Conservation (phyloP, 768 basidiomycete genomes). For the Amanita rimosa region DNA sequence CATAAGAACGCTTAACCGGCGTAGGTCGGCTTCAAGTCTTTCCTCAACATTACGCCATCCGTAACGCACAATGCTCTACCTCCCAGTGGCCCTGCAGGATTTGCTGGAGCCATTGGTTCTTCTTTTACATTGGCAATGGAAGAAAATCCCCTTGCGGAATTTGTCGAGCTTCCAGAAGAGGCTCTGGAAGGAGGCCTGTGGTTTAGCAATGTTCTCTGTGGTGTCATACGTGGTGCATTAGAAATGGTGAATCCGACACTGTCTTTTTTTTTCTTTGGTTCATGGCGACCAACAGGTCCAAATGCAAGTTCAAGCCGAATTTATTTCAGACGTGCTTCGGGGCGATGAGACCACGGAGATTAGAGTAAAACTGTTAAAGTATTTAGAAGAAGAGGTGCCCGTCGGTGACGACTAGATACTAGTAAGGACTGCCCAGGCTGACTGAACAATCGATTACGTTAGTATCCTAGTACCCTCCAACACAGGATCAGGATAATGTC, state of each 20-base stretch:
- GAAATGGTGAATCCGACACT: slow-evolving; percentile 97
- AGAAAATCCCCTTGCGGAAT: slow-evolving; percentile 94
- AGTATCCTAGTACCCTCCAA: not conserved
- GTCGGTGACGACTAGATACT: slow-evolving; percentile 74
- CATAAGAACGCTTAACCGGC: not conserved
- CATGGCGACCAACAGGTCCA: slow-evolving; percentile 57
- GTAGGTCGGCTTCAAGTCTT: slow-evolving; percentile 98
- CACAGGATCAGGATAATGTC: slow-evolving; percentile 57
- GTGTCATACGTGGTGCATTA: slow-evolving; percentile 83
- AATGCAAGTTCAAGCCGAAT: slow-evolving; percentile 86
- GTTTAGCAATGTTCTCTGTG: slow-evolving; percentile 95
- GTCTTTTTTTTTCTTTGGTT: not conserved
- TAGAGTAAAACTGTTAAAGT: slow-evolving; percentile 79
- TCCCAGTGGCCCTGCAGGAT: slow-evolving; percentile 25
- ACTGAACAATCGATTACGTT: not conserved
- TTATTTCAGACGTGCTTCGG: slow-evolving; percentile 81
- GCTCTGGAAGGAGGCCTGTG: slow-evolving; percentile 87
- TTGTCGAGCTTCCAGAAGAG: slow-evolving; percentile 93
- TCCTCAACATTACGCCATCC: slow-evolving; percentile 83
- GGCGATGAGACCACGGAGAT: slow-evolving; percentile 95
- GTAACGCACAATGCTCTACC: slow-evolving; percentile 60
- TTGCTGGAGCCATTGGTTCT: slow-evolving; percentile 36
- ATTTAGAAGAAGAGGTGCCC: slow-evolving; percentile 94
- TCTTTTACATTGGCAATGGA: slow-evolving; percentile 82
- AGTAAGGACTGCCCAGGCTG: too few species aligned